Conservation (phyloP, 2,329 filamentous ascomycete species). For the Trichoderma koningiopsis region DNA sequence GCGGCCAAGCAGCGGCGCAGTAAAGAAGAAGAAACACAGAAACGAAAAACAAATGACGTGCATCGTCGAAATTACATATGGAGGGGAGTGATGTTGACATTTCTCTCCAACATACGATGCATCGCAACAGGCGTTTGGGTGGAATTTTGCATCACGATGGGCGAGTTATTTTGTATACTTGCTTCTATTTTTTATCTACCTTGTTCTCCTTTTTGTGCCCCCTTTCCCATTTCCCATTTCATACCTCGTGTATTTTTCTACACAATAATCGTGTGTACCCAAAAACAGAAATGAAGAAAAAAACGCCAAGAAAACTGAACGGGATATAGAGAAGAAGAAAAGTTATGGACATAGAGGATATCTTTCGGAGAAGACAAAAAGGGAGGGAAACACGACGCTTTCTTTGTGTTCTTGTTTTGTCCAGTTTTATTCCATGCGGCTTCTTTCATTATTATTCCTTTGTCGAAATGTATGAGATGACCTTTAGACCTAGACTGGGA, state of each 20-base stretch:
- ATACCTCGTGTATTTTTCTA: conserved; percentile 17
- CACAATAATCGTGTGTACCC: conserved; percentile 10
- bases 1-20: conserved; percentile 30
- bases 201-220: conserved; percentile 8
- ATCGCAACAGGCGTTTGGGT: conserved; percentile 29
- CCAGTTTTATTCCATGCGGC: neutral
- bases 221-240: neutral
- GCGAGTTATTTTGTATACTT: conserved; percentile 25
- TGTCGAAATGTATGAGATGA: conserved; percentile 9
- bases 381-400: neutral
- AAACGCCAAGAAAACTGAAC: neutral
- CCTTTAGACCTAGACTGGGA: conserved; percentile 23
- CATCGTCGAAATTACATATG: conserved; percentile 5
- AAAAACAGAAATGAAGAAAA: neutral
- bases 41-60: neutral
- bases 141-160: conserved; percentile 19
- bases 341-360: conserved; percentile 5
- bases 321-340: conserved; percentile 9
- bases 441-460: neutral
- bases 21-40: neutral
- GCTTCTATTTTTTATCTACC: conserved; percentile 17
- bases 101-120: conserved; percentile 28
- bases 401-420: neutral
- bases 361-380: neutral
- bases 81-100: conserved; percentile 1